These are phyloP conservation scores for Hura crepitans DNA, from an alignment of 441 rosid genomes.

Conservation along the genomic window DNA sequence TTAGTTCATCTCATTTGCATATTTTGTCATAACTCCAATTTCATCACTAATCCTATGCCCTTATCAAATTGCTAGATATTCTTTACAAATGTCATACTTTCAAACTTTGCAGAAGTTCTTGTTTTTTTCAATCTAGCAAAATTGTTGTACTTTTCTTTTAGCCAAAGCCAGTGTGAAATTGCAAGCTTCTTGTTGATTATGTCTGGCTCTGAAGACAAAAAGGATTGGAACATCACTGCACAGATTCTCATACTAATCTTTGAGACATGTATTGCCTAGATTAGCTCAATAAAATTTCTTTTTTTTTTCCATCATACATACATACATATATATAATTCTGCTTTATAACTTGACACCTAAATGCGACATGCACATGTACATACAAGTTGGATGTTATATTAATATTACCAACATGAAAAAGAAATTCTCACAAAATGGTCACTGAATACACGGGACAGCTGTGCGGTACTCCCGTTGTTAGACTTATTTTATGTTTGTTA, in stretches of 20 bases:
- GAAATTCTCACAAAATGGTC: not conserved
- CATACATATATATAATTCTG: not conserved
- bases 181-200: not conserved
- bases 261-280: not conserved
- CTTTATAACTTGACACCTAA: not conserved
- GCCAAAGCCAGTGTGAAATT: not conserved
- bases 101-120: not conserved
- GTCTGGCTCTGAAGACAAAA: not conserved
- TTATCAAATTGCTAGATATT: not conserved
- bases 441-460: not conserved
- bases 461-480: not conserved
- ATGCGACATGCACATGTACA: not conserved
- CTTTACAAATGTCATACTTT: not conserved
- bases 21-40: not conserved
- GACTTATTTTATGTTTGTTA: not conserved
- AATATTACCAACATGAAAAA: not conserved
- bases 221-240: not conserved
- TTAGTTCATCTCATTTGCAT: not conserved
- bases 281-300: not conserved
- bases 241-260: not conserved
- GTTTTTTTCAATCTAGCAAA: not conserved
- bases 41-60: not conserved
- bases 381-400: not conserved
- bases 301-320: not conserved
- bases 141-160: not conserved